These are phyloP conservation scores for Ophiostoma sp. DNA, from an alignment of 2,329 filamentous ascomycete species.

Conservation along the genomic window DNA sequence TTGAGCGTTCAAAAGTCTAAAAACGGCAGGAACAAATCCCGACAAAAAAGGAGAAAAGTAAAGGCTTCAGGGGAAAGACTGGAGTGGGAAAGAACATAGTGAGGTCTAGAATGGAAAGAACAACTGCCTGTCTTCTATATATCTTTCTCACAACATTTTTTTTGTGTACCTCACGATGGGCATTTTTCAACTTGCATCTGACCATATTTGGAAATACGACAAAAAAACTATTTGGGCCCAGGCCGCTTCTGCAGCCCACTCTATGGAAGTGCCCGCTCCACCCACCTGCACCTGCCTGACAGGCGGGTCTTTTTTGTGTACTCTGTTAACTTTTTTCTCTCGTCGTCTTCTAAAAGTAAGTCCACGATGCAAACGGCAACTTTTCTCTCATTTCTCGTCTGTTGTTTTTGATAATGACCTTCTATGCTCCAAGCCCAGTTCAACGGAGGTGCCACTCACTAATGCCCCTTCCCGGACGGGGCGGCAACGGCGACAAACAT, in stretches of 20 bases:
- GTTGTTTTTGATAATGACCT: too few relatives aligned
- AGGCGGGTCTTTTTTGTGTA: background rate
- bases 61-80: background rate
- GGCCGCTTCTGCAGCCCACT: background rate
- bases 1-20: background rate
- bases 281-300: background rate
- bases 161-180: background rate
- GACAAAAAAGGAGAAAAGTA: background rate
- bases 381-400: background rate
- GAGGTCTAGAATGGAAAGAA: background rate
- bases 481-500: background rate
- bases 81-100: background rate
- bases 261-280: background rate
- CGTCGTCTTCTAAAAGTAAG: background rate
- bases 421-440: background rate
- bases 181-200: constrained; percentile 8
- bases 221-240: background rate
- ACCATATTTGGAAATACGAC: background rate
- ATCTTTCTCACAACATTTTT: background rate
- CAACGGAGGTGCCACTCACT: background rate
- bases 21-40: background rate
- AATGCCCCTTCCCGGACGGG: constrained; percentile 13
- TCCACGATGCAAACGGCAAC: background rate
- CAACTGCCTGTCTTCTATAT: background rate
- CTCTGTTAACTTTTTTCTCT: background rate